Evolutionary conservation across 2,329 filamentous ascomycete genomes (phyloP), one percentile per base, ranked within the genome.

Genomic region (Aspergillus oerlinghausenensis): DNA sequence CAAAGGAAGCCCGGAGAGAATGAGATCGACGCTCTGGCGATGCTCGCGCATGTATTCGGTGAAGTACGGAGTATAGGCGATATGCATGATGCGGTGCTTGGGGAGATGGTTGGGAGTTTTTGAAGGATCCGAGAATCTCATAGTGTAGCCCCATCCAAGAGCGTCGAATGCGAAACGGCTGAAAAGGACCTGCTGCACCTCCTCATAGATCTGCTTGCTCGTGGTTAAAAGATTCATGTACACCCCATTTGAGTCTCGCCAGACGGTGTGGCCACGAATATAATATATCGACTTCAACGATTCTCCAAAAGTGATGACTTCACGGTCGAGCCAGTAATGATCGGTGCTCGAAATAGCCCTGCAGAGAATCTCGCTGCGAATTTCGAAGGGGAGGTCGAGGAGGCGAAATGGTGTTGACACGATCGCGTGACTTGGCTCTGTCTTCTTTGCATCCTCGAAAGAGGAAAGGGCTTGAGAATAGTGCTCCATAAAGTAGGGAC

Each of bases 331-430:
- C 48, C 35, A 51, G 54, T 10, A 51, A 40, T 51, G 19, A 17
- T 51, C 17, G 14, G 47, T 21, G 21, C n/a, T 51, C n/a, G 32
- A 40, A 19, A 51, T 51, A 11, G 49, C 49, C 4, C 45, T 32
- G 26, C 26, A 51, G 35, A 55, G 17, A 19, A 55, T 55, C n/a
- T 45, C 38, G 11, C 29, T 47, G 17, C 48, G 48, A 14, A 55
- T 43, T 42, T 55, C 54, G 11, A 47, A 32, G 21, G 54, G 54
- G 9, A 55, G 54, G 43, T 55, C 40, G 14, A 51, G 25, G n/a
- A 55, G 28, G 19, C 49, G 54, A 42, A 51, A 51, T 21, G 49
- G 48, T 7, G 32, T 23, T 10, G 28, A 14, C 14, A 32, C 14
- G 38, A 23, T 6, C 11, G 29, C 11, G 21, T 47, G 19, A 17